Evolutionary conservation across 179 eudicot species (phyloP), one percentile per base, ranked within the genome.

Genomic region (Gypsophila paniculata): DNA sequence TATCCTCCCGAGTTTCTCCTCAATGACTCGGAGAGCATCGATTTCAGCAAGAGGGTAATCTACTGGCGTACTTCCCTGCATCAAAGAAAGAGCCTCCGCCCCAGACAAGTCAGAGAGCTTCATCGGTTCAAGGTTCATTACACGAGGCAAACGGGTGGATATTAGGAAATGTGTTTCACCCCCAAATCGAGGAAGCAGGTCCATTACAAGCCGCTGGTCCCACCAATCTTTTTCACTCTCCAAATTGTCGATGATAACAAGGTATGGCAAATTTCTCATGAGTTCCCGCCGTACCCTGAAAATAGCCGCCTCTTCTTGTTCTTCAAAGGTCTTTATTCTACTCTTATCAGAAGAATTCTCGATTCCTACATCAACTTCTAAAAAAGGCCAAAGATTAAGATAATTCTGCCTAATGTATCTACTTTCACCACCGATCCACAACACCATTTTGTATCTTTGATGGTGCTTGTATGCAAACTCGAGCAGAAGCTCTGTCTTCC

Each of bases 151-250:
- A 26, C 89, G 90, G 0, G 99, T 95, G 54, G 97, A 90, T 70
- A 95, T 86, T 11, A 95, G 77, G 44, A 93, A 89, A 78, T 95
- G 99, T 67, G 99, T 88, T 81, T 90, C 99, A 34, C 97, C 87
- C 3, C 99, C 97, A 54, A 95, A 95, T 13, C 97, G 92, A 36
- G 99, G 99, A 66, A 95, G 91, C 69, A 95, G 89, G 77, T 95
- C 99, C 96, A 95, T 92, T 60, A 95, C 57, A 9, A 85, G 92
- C 70, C 86, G 87, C 74, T 86, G 92, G 65, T 95, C 96, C 97
- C 99, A 95, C 99, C 97, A 95, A 71, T 95, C 97, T 78, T 92
- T 90, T 77, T 95, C 99, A 49, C 83, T 86, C 82, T 92, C 99
- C 69, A 95, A 82, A 65, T 92, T 92, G 74, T 95, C 99, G 9